These are phyloP conservation scores for Anethum foeniculum DNA, from an alignment of 140 eudicot genomes.

Conservation along the genomic window DNA sequence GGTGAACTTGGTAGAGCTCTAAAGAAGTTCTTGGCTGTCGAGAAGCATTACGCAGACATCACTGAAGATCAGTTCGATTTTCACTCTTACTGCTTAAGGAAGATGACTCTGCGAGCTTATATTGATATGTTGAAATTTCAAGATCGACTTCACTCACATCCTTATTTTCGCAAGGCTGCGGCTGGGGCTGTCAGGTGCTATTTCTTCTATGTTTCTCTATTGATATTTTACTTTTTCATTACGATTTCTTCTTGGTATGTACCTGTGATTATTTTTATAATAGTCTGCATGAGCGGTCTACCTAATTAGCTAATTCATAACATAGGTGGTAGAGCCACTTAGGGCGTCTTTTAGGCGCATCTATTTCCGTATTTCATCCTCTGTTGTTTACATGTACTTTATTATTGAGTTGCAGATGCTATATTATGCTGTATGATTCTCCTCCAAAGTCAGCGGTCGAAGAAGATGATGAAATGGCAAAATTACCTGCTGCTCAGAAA, in stretches of 20 bases:
- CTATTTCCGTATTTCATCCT: not conserved
- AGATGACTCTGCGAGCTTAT: constrained; percentile 92
- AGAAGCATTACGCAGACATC: constrained; percentile 96
- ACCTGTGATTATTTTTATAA: not conserved
- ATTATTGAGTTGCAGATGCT: constrained; percentile 58
- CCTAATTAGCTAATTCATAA: not conserved
- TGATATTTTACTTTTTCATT: not conserved
- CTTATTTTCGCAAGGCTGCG: constrained; percentile 93
- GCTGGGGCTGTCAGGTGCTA: constrained; percentile 84
- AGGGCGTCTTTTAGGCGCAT: not conserved
- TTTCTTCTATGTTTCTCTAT: constrained; percentile 3
- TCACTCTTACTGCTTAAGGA: constrained; percentile 93
- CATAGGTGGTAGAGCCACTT: not conserved
- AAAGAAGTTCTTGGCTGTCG: constrained; percentile 84
- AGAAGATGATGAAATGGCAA: constrained; percentile 85
- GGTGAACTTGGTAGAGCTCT: constrained; percentile 92
- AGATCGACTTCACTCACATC: constrained; percentile 86
- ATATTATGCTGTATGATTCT: constrained; percentile 75
- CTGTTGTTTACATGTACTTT: constrained; percentile 2
- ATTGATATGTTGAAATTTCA: constrained; percentile 86
- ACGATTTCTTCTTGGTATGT: not conserved
- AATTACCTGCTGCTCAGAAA: constrained; percentile 73
- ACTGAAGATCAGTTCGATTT: constrained; percentile 97
- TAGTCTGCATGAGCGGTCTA: not conserved
- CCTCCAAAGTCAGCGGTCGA: constrained; percentile 77